Evolutionary conservation across 805 yeast genomes (phyloP), one percentile per base, ranked within the genome.

Genomic region (Lipomyces lipofer): DNA sequence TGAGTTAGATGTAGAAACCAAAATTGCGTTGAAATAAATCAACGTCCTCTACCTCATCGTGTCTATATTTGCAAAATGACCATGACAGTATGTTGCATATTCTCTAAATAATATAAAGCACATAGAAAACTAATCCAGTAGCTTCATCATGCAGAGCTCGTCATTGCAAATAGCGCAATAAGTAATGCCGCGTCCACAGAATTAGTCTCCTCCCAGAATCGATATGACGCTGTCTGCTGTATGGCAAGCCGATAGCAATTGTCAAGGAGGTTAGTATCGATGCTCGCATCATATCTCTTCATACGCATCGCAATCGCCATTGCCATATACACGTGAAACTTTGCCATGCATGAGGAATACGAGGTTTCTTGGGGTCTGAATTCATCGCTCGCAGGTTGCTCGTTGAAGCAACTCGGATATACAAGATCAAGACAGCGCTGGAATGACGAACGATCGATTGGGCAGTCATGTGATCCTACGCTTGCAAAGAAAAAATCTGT

Each of bases 291-390:
- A 32, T 32, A 32, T 32, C 12, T 17, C 36, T 32, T 32, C 36
- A 32, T 32, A 32, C 36, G 36, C 36, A 8, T 32, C 36, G 36
- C 36, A 32, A 32, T 32, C 36, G 36, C 36, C 36, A 32, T 32
- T 8, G 9, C 36, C 36, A 32, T 32, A 19, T 12, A 32, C 9
- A 32, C 36, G 36, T 32, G 36, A 32, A 32, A 32, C 12, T 32
- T 8, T 5, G 36, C 36, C 36, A 32, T 32, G 3, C n/a, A 19
- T 2, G 36, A 32, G 9, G 36, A 32, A 5, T 32, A 32, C 36
- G 36, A 10, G n/a, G n/a, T 32, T 32, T 4, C 9, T 2, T 3
- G 36, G n/a, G 2, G 36, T 4, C 36, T 32, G n/a, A 32, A 32
- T 12, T 32, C 36, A 32, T 32, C n/a, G 36, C 36, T 32, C n/a